A percentile compares a stretch with the other conserved stretches of the same genome.
Conservation (phyloP, 441 rosid species). For the Populus hybrid region DNA sequence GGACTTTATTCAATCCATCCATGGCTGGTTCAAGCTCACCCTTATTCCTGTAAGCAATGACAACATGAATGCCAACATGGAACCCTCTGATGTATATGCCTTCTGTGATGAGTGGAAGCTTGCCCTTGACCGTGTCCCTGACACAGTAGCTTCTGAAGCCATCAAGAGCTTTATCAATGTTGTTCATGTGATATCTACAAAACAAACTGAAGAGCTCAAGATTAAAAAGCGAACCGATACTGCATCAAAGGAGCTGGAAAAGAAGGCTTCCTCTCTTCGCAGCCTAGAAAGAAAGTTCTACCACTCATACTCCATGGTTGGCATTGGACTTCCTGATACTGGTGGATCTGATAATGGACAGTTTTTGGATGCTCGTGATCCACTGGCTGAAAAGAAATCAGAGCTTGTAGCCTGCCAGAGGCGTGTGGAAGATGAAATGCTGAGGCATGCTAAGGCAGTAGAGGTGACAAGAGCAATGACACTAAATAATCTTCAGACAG, state of each 20-base stretch:
- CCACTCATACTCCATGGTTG: constrained; percentile 85
- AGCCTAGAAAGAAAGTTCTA: constrained; percentile 88
- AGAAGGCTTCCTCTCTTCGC: constrained; percentile 80
- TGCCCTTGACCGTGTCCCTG: constrained; percentile 90
- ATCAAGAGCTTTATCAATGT: constrained; percentile 87
- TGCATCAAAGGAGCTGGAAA: constrained; percentile 84
- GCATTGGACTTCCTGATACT: constrained; percentile 67
- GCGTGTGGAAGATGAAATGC: constrained; percentile 85
- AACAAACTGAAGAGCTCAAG: constrained; percentile 82
- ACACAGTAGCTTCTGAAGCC: constrained; percentile 93
- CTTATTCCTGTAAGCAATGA: constrained; percentile 69
- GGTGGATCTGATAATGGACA: constrained; percentile 66
- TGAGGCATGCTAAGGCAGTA: constrained; percentile 77
- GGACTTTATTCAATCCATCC: constrained; percentile 66
- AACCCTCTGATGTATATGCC: constrained; percentile 46
- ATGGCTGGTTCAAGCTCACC: constrained; percentile 87
- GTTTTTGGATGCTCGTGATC: constrained; percentile 78
- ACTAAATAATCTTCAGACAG: constrained; percentile 82
- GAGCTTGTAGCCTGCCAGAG: constrained; percentile 85
- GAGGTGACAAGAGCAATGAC: constrained; percentile 92
- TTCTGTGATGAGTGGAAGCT: constrained; percentile 97
- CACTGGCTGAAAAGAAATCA: constrained; percentile 71
- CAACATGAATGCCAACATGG: constrained; percentile 29
- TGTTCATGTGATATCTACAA: constrained; percentile 64
- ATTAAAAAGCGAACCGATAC: constrained; percentile 65